Evolutionary conservation across 371 early-diverging fungal species (phyloP).

Genomic region (Mucor circinelloides): DNA sequence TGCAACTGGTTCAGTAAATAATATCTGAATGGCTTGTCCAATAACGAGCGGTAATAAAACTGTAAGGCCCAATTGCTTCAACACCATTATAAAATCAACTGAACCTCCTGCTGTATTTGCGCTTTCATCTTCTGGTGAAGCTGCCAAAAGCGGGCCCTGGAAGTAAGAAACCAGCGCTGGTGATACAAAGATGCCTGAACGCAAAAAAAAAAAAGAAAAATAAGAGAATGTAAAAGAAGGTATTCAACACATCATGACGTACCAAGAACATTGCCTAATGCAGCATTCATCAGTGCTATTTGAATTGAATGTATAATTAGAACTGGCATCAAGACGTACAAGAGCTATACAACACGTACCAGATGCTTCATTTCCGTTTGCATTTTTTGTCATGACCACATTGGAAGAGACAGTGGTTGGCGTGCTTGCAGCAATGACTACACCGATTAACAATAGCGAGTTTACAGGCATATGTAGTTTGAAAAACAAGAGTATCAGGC

Average conservation of each 20-base stretch:
- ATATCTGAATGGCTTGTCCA: slow-evolving; percentile 65
- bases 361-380: slow-evolving; percentile 71
- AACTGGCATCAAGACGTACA: not conserved
- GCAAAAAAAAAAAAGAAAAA: not conserved
- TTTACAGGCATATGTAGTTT: slow-evolving; percentile 50
- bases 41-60: slow-evolving; percentile 66
- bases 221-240: not conserved
- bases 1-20: slow-evolving; percentile 55
- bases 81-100: slow-evolving; percentile 56
- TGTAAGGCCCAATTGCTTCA: slow-evolving; percentile 64
- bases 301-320: not conserved
- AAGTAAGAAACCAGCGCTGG: slow-evolving; percentile 53
- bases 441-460: slow-evolving; percentile 62
- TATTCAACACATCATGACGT: slow-evolving; percentile 10
- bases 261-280: slow-evolving; percentile 68
- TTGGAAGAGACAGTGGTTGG: slow-evolving; percentile 83
- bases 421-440: slow-evolving; percentile 69
- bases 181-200: slow-evolving; percentile 69
- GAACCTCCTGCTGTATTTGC: slow-evolving; percentile 33
- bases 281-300: slow-evolving; percentile 67
- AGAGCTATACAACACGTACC: slow-evolving; percentile 30
- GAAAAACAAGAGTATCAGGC: slow-evolving; percentile 56
- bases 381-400: slow-evolving; percentile 79
- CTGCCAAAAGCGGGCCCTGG: slow-evolving; percentile 40
- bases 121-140: slow-evolving; percentile 46